phyloP scores from a whole-genome alignment of 2,329 filamentous ascomycete genomes.

The Endoconidiophora polonica region DNA sequence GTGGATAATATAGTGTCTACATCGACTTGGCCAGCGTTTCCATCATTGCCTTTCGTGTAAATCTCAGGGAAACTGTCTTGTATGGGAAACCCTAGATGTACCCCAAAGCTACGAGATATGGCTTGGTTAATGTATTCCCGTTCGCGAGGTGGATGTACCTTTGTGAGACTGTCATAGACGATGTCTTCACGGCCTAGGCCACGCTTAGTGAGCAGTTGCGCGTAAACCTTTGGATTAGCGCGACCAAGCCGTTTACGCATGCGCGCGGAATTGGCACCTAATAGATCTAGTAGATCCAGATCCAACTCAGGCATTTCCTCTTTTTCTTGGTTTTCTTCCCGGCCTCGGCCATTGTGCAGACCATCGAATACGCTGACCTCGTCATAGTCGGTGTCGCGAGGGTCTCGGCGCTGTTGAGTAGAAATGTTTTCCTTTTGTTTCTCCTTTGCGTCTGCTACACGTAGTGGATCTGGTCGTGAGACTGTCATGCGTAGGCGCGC shows the following conservation, averaged over 20 bases:
- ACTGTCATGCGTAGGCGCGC: slow-evolving; percentile 57
- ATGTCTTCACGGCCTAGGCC: slow-evolving; percentile 1
- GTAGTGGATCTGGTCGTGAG: slow-evolving; percentile 6
- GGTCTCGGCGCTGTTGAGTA: background rate
- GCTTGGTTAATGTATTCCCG: slow-evolving; percentile 5
- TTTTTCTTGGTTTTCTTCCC: slow-evolving; percentile 13
- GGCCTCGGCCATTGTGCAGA: too few species aligned
- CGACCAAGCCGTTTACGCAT: slow-evolving; percentile 2
- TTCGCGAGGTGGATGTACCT: background rate
- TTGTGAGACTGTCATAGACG: background rate
- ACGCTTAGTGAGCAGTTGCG: slow-evolving; percentile 5
- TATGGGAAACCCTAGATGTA: slow-evolving; percentile 50
- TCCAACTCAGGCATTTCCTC: slow-evolving; percentile 17
- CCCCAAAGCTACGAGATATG: slow-evolving; percentile 25
- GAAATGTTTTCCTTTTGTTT: background rate
- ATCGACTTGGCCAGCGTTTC: slow-evolving; percentile 22
- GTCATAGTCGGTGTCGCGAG: background rate
- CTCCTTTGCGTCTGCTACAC: background rate
- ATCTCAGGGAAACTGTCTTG: slow-evolving; percentile 74
- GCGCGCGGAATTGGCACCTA: background rate
- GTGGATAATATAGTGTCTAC: slow-evolving; percentile 50
- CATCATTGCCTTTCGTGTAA: slow-evolving; percentile 29
- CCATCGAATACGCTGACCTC: background rate
- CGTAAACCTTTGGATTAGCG: background rate
- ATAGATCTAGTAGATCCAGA: slow-evolving; percentile 13